Conservation (phyloP, 495 filamentous ascomycete species). For the Parathielavia hyrcaniae region DNA sequence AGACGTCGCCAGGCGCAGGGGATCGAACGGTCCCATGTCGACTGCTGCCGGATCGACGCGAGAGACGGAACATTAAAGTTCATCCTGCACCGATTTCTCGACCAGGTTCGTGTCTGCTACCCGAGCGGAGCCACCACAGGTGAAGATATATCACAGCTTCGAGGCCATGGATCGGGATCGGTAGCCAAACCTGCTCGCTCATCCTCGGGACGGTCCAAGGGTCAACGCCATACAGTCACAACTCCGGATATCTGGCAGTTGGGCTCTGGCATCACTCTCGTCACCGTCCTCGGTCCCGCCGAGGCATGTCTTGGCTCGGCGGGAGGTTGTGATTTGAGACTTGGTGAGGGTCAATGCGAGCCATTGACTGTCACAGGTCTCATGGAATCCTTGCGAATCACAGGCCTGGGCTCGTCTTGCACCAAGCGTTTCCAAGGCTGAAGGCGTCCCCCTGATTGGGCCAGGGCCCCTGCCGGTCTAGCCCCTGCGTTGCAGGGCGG, state of each 20-base stretch:
- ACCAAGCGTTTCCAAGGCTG: constrained; percentile 38
- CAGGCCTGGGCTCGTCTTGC: constrained; percentile 36
- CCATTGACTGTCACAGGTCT: constrained; percentile 30
- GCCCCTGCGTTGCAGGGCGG: constrained; percentile 43
- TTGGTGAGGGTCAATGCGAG: constrained; percentile 31
- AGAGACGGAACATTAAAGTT: constrained; percentile 21
- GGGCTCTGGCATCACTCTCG: background rate
- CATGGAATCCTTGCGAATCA: constrained; percentile 37
- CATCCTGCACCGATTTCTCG: constrained; percentile 14
- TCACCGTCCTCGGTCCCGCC: constrained; percentile 7
- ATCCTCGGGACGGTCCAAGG: too few relatives aligned
- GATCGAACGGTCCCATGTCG: constrained; percentile 26
- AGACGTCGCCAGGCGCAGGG: constrained; percentile 15
- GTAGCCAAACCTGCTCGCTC: too few relatives aligned
- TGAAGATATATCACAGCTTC: too few relatives aligned
- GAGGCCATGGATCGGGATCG: too few relatives aligned
- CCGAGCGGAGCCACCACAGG: too few relatives aligned
- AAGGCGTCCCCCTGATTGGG: constrained; percentile 36
- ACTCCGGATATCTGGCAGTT: background rate
- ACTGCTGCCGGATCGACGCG: constrained; percentile 28
- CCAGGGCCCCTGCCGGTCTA: constrained; percentile 23
- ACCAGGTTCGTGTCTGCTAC: background rate
- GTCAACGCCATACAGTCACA: background rate
- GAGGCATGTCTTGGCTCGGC: constrained; percentile 23
- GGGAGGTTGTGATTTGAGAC: constrained; percentile 24